Evolutionary conservation across 768 basidiomycete genomes (phyloP), one percentile per base, ranked within the genome.

Genomic region (Trametopsis cervina): DNA sequence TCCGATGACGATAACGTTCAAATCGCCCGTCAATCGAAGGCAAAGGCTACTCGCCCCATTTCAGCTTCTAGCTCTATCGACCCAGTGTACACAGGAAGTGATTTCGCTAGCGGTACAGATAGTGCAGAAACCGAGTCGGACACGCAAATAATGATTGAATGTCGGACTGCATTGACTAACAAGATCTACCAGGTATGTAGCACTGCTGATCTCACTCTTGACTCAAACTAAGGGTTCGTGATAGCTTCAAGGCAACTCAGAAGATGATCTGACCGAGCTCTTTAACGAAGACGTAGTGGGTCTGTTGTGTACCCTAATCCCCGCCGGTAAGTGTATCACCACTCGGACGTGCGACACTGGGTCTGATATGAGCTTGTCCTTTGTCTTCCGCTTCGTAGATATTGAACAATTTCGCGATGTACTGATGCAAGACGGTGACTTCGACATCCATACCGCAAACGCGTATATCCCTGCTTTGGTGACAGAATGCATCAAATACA

Each of bases 281-380:
- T 60, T 72, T 20, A 62, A 62, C 7, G 66, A 72, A 49, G 62
- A 61, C 25, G 60, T 60, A 11, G 46, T 77, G 35, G 57, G 69
- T 54, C 56, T 56, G 20, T 49, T 77, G 5, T 72, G 72, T 48
- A 52, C 57, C 4, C 63, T 61, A 10, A 65, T 69, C 44, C 76
- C 76, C 1, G 54, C 59, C 57, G 77, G 77, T 73, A 46, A 3
- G 49, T 35, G n/a, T n/a, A n/a, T n/a, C n/a, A n/a, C n/a, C n/a
- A n/a, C n/a, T n/a, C n/a, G n/a, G n/a, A n/a, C n/a, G n/a, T n/a
- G n/a, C n/a, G n/a, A n/a, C n/a, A n/a, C n/a, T n/a, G n/a, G n/a
- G n/a, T n/a, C n/a, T 6, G 22, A 21, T 3, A 26, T 25, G 12
- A 17, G n/a, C 18, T 42, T 38, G 5, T 15, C 10, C 20, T 35